A percentile compares a stretch with the other conserved stretches of the same genome.
Conservation (phyloP, 1,139 yeast genomes). For the Zygotorulaspora mrakii region DNA sequence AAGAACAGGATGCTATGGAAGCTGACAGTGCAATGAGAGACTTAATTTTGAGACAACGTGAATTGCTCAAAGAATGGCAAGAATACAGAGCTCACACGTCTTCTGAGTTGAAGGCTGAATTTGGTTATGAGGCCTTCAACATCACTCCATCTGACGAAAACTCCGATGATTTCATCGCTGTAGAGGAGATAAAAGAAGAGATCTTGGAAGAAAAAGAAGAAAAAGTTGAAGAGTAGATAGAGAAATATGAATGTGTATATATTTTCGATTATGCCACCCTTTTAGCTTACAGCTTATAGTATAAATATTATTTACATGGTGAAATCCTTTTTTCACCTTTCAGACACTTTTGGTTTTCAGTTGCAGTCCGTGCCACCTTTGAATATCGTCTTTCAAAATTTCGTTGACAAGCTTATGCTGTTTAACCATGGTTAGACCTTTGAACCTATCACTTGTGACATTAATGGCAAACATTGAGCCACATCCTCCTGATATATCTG, state of each 20-base stretch:
- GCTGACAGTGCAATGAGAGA: conserved; percentile 91
- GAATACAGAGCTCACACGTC: conserved; percentile 53
- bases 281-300: no score
- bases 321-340: no score
- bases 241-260: background rate
- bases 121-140: conserved; percentile 28
- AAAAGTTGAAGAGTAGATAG: conserved; percentile 40
- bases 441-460: conserved; percentile 68
- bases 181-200: conserved; percentile 73
- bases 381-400: conserved; percentile 76
- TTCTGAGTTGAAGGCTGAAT: conserved; percentile 16
- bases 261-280: background rate
- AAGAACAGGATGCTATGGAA: conserved; percentile 94
- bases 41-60: conserved; percentile 79
- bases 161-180: conserved; percentile 45
- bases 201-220: conserved; percentile 60
- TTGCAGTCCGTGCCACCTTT: conserved; percentile 94
- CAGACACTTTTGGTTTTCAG: conserved; percentile 76
- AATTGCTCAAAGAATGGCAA: conserved; percentile 80
- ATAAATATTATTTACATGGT: conserved; percentile 2
- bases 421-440: conserved; percentile 77
- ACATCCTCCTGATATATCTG: conserved; percentile 91
- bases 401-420: conserved; percentile 90
- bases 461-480: conserved; percentile 96
- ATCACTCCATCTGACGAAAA: conserved; percentile 43